Conservation (phyloP, 805 yeast genomes). For the Zygoascus flipseniorum region DNA sequence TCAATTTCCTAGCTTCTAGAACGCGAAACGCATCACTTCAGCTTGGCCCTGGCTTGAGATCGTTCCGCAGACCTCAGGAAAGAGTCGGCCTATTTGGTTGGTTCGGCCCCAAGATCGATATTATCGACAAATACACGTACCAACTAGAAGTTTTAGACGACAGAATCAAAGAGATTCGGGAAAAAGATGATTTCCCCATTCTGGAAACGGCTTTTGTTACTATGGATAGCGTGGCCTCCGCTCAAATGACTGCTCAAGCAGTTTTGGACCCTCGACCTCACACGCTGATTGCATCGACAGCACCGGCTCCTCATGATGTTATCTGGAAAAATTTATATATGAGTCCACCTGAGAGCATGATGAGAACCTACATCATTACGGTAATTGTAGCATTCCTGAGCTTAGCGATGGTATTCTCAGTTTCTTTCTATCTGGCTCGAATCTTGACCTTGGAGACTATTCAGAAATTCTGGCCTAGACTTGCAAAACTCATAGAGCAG, state of each 20-base stretch:
- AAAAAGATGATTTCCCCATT: constrained; percentile 43
- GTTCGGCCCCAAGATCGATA: constrained; percentile 66
- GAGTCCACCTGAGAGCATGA: constrained; percentile 61
- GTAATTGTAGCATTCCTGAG: constrained; percentile 59
- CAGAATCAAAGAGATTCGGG: constrained; percentile 48
- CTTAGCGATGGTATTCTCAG: constrained; percentile 66
- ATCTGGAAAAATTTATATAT: constrained; percentile 87
- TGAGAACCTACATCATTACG: constrained; percentile 58
- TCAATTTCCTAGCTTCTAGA: background rate
- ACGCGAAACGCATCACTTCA: constrained; percentile 5
- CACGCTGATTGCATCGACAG: constrained; percentile 69
- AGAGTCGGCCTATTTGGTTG: constrained; percentile 53
- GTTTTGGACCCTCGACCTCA: constrained; percentile 84
- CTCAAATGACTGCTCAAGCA: constrained; percentile 95
- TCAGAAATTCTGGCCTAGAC: constrained; percentile 68
- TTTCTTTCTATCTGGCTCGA: constrained; percentile 46
- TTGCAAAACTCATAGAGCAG: constrained; percentile 57
- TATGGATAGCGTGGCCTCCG: constrained; percentile 90
- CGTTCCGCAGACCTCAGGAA: constrained; percentile 51
- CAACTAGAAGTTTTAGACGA: constrained; percentile 62
- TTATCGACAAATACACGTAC: constrained; percentile 67
- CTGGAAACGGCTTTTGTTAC: constrained; percentile 91
- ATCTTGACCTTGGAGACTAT: constrained; percentile 73
- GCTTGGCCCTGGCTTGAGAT: constrained; percentile 16
- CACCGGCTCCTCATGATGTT: constrained; percentile 95